Evolutionary conservation across 2,329 filamentous ascomycete species (phyloP).

Genomic region (Ophiocordyceps camponoti-saundersi): DNA sequence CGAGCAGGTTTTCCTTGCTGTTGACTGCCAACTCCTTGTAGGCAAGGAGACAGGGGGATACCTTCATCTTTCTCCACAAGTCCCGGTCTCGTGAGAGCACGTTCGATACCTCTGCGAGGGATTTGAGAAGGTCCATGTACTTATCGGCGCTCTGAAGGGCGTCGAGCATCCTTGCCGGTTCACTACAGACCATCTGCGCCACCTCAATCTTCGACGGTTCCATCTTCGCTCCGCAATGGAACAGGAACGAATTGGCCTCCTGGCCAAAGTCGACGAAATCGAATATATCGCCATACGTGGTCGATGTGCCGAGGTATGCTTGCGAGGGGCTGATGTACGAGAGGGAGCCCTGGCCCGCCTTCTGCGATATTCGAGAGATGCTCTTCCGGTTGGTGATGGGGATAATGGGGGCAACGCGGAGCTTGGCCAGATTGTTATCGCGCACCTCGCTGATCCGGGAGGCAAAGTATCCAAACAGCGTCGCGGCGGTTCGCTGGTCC

Average conservation of each 20-base stretch:
- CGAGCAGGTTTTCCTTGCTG: constrained; percentile 27
- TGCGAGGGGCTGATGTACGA: constrained; percentile 44
- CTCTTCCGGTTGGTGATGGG: constrained; percentile 34
- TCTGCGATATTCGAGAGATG: constrained; percentile 18
- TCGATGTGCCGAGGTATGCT: constrained; percentile 62
- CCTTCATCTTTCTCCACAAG: constrained; percentile 60
- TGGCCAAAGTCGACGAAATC: constrained; percentile 91
- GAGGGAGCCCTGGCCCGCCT: constrained; percentile 12
- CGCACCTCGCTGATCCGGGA: constrained; percentile 59
- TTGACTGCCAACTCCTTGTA: constrained; percentile 51
- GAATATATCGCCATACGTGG: constrained; percentile 72
- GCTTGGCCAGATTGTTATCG: constrained; percentile 36
- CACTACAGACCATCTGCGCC: constrained; percentile 63
- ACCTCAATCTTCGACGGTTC: constrained; percentile 82
- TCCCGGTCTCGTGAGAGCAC: constrained; percentile 62
- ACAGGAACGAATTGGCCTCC: constrained; percentile 75
- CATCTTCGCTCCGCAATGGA: constrained; percentile 75
- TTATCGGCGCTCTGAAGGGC: constrained; percentile 69
- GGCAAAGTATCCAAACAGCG: constrained; percentile 71
- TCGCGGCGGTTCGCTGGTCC: constrained; percentile 46
- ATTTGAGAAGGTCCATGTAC: constrained; percentile 69
- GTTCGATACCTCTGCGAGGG: constrained; percentile 55
- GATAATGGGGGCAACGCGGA: constrained; percentile 53
- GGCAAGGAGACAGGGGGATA: constrained; percentile 62
- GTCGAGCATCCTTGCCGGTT: constrained; percentile 67